Evolutionary conservation across 306 rosid species (phyloP).

Genomic region (Cyamopsis tetragonoloba): DNA sequence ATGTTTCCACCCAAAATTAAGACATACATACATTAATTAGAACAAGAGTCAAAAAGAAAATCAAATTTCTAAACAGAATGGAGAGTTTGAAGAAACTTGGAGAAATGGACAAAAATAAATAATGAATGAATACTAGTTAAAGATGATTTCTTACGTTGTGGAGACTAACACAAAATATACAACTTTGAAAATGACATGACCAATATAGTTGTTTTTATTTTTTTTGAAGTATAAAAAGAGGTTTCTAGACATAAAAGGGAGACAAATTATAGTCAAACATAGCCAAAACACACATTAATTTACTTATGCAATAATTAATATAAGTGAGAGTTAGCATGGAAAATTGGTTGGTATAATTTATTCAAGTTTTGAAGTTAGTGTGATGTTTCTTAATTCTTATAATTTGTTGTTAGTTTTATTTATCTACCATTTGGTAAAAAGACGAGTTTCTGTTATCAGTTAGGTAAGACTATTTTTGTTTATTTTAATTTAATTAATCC

Average conservation of each 20-base stretch:
- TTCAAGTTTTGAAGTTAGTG: conserved; percentile 11
- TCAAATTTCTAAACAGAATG: neutral
- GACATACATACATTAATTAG: neutral
- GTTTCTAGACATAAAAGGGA: neutral
- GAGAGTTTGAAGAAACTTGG: conserved; percentile 28
- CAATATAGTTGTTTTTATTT: too few relatives aligned
- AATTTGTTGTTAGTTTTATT: conserved; percentile 7
- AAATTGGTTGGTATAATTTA: conserved; percentile 2
- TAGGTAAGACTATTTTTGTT: conserved; percentile 30
- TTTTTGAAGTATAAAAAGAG: neutral
- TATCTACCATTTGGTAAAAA: conserved; percentile 33
- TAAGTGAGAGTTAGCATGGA: neutral
- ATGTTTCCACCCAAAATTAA: conserved; percentile 3
- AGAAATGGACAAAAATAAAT: conserved; percentile 16
- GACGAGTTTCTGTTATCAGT: conserved; percentile 18
- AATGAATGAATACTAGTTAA: neutral
- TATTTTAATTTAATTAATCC: neutral
- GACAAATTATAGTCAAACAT: conserved; percentile 14
- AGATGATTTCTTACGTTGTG: conserved; percentile 7
- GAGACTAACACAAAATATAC: neutral
- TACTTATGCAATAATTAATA: conserved; percentile 12
- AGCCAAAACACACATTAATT: neutral
- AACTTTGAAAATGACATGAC: conserved; percentile 26
- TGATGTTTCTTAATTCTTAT: neutral
- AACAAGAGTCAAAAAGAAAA: conserved; percentile 6